Evolutionary conservation across 805 yeast genomes (phyloP).

Genomic region (Lachancea lanzarotensis): DNA sequence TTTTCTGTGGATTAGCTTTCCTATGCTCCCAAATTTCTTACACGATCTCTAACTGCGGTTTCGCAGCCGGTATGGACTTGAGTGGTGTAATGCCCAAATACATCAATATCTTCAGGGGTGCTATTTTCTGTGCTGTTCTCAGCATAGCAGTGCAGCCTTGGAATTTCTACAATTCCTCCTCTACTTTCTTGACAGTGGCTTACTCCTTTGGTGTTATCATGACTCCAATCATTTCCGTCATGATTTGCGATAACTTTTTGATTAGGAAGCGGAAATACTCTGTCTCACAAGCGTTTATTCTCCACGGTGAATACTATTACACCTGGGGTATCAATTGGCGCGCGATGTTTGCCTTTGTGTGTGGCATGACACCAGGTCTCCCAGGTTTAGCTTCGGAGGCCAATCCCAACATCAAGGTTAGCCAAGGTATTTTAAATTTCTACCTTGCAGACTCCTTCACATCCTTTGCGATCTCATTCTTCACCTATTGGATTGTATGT

Average conservation of each 20-base stretch:
- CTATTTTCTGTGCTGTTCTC: conserved; percentile 26
- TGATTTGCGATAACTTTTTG: conserved; percentile 36
- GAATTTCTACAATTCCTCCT: conserved; percentile 31
- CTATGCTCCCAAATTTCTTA: conserved; percentile 29
- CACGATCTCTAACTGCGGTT: conserved; percentile 31
- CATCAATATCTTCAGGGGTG: conserved; percentile 33
- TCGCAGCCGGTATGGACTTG: conserved; percentile 36
- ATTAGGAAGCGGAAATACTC: conserved; percentile 31
- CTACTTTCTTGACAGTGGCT: conserved; percentile 32
- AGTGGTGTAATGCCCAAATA: conserved; percentile 33
- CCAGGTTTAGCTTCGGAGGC: conserved; percentile 36
- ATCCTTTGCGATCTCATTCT: conserved; percentile 32
- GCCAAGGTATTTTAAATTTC: conserved; percentile 31
- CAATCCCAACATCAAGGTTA: conserved; percentile 14
- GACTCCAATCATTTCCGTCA: conserved; percentile 34
- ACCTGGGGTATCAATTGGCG: conserved; percentile 40
- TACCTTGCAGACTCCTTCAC: conserved; percentile 36
- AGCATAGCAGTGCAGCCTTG: conserved; percentile 35
- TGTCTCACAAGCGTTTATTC: conserved; percentile 32
- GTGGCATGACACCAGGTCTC: conserved; percentile 36
- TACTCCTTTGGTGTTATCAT: conserved; percentile 33
- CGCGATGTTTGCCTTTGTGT: conserved; percentile 35
- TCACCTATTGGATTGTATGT: conserved; percentile 26
- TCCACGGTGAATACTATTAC: conserved; percentile 31
- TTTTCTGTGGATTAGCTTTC: conserved; percentile 32